Conservation (phyloP, 2,329 filamentous ascomycete genomes). For the Claviceps fusiformis region DNA sequence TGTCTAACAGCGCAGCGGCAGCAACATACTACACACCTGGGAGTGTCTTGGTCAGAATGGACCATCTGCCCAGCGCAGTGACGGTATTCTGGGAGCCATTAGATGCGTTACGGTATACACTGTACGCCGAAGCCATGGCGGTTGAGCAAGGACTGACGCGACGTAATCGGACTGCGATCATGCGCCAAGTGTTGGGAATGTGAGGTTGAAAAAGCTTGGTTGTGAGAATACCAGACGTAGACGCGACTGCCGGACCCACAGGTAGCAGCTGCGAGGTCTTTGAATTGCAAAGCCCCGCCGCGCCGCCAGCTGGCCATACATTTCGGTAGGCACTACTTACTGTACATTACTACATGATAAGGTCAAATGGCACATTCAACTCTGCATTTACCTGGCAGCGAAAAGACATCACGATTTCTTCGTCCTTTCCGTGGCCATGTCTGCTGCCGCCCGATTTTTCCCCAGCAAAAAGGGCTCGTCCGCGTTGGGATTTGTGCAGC, state of each 20-base stretch:
- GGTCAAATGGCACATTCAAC: no score
- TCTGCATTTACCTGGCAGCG: neutral
- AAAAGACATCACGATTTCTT: neutral
- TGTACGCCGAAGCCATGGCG: constrained; percentile 28
- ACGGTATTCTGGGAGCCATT: constrained; percentile 36
- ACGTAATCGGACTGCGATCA: constrained; percentile 13
- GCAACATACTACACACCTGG: constrained; percentile 37
- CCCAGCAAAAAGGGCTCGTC: constrained; percentile 32
- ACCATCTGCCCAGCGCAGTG: constrained; percentile 75
- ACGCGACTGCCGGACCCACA: neutral
- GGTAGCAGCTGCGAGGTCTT: neutral
- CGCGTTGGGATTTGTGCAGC: constrained; percentile 32
- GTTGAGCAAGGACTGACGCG: constrained; percentile 12
- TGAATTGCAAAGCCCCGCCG: no score
- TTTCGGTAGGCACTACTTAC: no score
- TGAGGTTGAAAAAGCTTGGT: neutral
- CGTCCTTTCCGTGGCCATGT: neutral
- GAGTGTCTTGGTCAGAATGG: constrained; percentile 57
- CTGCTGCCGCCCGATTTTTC: constrained; percentile 31
- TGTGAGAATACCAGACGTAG: neutral
- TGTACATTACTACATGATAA: no score
- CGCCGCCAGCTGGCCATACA: neutral
- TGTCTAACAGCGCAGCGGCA: neutral
- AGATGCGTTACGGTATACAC: constrained; percentile 23
- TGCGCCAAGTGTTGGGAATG: constrained; percentile 7